Base-by-base conservation (phyloP, 2,329 filamentous ascomycete genomes). In the Exophiala alcalophila region DNA sequence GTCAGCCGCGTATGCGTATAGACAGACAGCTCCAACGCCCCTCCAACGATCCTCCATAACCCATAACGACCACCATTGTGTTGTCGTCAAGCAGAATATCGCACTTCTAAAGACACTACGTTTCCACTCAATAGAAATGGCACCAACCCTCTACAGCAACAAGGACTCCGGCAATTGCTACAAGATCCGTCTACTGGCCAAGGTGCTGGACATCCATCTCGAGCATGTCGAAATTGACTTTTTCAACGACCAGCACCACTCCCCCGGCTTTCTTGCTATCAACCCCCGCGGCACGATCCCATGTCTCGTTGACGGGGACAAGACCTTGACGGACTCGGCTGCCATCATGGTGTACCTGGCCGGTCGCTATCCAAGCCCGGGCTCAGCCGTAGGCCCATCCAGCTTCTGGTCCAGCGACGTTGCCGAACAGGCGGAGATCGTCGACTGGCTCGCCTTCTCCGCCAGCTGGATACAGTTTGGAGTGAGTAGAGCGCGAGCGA, bases 231-330 rank as follows among this genome's bases (percentile, higher is more conserved):
- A 39, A 8, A 9, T 47, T 11, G 39, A 47, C 20, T 28, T 47
- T 7, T 34, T 41, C 18, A 10, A 21, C 8, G 16, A 16, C 3
- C 29, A 44, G 16, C 61, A 50, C 55, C 62, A 19, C 48, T 59
- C 18, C 48, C 69, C 55, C 45, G 42, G 40, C 64, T 70, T 49
- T 71, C 62, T 65, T 76, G 69, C 66, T 73, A 65, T 71, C 65
- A 53, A 73, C 72, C 72, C 55, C 68, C 94, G 40, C 69, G 80
- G 52, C 69, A 74, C 45, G 94, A 94, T 66, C 73, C 95, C 51
- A 74, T 18, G 26, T 5, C 39, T 47, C n/a, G 44, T 43, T 14
- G 28, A 37, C n/a, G 39, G 32, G 7, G 44, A 28, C 8, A 38
- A 38, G 29, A 18, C 34, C 26, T 34, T 47, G 28, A 39, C 32